Conservation (phyloP, 441 rosid species). For the Raphanus hybrid region DNA sequence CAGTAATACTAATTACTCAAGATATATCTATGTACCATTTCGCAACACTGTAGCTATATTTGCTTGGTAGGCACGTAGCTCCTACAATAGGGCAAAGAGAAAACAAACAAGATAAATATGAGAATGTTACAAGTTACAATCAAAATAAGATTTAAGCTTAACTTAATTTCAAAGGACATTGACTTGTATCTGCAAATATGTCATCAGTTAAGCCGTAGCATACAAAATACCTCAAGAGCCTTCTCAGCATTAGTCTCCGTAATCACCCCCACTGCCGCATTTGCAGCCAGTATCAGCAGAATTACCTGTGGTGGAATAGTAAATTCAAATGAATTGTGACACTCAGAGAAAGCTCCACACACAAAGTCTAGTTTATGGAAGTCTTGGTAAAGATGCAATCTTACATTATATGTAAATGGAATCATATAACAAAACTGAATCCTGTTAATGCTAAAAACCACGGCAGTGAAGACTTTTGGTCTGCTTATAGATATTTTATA, state of each 20-base stretch:
- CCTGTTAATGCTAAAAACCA: background rate
- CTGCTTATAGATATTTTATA: conserved; percentile 1
- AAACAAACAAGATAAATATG: conserved; percentile 22
- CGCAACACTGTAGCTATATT: conserved; percentile 90
- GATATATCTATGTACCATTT: conserved; percentile 62
- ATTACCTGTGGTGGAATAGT: conserved; percentile 64
- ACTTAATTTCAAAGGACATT: background rate
- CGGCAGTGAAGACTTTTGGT: background rate
- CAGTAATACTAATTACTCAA: conserved; percentile 1
- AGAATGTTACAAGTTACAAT: conserved; percentile 17
- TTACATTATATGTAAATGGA: background rate
- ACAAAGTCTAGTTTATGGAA: conserved; percentile 12
- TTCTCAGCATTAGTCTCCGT: conserved; percentile 99
- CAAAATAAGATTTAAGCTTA: conserved; percentile 18
- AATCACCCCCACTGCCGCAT: conserved; percentile 98
- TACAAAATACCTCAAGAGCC: conserved; percentile 84
- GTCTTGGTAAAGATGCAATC: conserved; percentile 3
- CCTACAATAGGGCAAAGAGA: conserved; percentile 57
- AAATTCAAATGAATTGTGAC: conserved; percentile 22
- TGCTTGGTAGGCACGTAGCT: conserved; percentile 98
- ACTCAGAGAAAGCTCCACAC: conserved; percentile 6
- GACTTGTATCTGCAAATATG: conserved; percentile 15
- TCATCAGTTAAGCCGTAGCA: conserved; percentile 24
- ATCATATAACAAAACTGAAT: background rate
- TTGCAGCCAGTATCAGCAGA: conserved; percentile 96